Conservation (phyloP, 768 basidiomycete genomes). For the Boletus barrowsii region DNA sequence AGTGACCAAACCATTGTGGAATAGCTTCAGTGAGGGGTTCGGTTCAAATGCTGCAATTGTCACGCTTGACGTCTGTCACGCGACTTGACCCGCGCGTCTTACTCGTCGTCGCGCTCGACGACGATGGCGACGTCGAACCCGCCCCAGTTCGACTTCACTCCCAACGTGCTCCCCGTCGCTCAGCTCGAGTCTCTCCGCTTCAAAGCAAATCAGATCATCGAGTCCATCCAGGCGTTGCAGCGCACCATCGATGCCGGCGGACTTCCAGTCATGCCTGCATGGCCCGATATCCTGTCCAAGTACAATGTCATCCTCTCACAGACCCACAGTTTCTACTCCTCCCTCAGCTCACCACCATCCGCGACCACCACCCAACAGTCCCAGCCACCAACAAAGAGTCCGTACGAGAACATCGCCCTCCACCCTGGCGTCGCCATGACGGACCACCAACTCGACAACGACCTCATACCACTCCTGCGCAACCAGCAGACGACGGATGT, state of each 20-base stretch:
- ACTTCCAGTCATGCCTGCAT: slow-evolving; percentile 63
- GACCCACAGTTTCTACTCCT: slow-evolving; percentile 71
- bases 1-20: slow-evolving; percentile 15
- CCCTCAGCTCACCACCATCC: slow-evolving; percentile 44
- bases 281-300: slow-evolving; percentile 85
- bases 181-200: slow-evolving; percentile 76
- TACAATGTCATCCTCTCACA: slow-evolving; percentile 84
- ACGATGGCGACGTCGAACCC: not conserved
- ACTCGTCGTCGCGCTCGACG: not conserved
- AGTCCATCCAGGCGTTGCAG: slow-evolving; percentile 66
- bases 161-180: slow-evolving; percentile 49
- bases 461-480: slow-evolving; percentile 69
- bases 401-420: slow-evolving; percentile 65
- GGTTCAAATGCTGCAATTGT: not conserved
- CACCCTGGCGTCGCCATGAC: slow-evolving; percentile 59
- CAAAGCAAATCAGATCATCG: slow-evolving; percentile 76
- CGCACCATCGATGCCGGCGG: slow-evolving; percentile 59
- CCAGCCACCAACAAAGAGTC: slow-evolving; percentile 20
- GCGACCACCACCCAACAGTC: slow-evolving; percentile 5
- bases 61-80: slow-evolving; percentile 20
- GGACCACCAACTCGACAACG: slow-evolving; percentile 68
- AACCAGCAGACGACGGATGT: slow-evolving; percentile 82
- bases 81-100: not conserved
- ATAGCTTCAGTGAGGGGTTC: not conserved
- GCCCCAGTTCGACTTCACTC: too few relatives aligned